Percentiles rank a stretch among this genome's conserved stretches.
These are phyloP conservation scores for Pythium brachiatum DNA, from an alignment of 352 stramenopile species.

Conservation along the genomic window DNA sequence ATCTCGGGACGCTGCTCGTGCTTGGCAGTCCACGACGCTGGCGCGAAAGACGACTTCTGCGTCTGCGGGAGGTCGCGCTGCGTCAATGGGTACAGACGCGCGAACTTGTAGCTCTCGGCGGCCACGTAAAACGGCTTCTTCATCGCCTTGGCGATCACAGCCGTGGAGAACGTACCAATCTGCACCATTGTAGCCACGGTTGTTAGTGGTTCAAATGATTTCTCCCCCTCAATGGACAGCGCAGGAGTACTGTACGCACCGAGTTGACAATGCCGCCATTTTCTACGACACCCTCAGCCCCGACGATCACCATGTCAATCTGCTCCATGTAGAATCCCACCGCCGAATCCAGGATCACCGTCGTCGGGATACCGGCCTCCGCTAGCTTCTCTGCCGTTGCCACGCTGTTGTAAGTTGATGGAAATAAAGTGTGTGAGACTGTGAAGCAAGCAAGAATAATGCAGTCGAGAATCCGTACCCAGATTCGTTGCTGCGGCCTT, in stretches of 20 bases:
- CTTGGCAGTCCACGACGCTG: constrained; percentile 16
- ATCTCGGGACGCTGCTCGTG: constrained; percentile 21
- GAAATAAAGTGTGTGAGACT: neutral
- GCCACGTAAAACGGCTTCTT: constrained; percentile 98
- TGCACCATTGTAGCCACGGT: constrained; percentile 23
- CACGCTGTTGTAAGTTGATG: constrained; percentile 25
- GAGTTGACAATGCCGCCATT: constrained; percentile 98
- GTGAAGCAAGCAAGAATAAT: neutral
- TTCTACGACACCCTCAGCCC: constrained; percentile 95
- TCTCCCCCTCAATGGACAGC: neutral
- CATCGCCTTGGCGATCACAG: constrained; percentile 92
- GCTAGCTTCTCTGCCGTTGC: constrained; percentile 83
- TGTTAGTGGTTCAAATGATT: too few relatives aligned
- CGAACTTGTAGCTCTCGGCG: constrained; percentile 98
- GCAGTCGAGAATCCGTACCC: constrained; percentile 47
- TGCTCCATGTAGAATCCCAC: constrained; percentile 96
- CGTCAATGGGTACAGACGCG: constrained; percentile 96
- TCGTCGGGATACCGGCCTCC: constrained; percentile 91
- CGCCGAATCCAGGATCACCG: constrained; percentile 94
- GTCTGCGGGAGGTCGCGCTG: constrained; percentile 93
- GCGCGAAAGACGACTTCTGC: constrained; percentile 47
- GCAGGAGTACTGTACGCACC: constrained; percentile 28
- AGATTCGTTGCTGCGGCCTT: constrained; percentile 89
- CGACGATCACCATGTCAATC: constrained; percentile 95
- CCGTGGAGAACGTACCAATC: constrained; percentile 95